A percentile compares a stretch with the other conserved stretches of the same genome.
Conservation (phyloP, 163 green algal species). For the Coccomyxa subellipsoidea region DNA sequence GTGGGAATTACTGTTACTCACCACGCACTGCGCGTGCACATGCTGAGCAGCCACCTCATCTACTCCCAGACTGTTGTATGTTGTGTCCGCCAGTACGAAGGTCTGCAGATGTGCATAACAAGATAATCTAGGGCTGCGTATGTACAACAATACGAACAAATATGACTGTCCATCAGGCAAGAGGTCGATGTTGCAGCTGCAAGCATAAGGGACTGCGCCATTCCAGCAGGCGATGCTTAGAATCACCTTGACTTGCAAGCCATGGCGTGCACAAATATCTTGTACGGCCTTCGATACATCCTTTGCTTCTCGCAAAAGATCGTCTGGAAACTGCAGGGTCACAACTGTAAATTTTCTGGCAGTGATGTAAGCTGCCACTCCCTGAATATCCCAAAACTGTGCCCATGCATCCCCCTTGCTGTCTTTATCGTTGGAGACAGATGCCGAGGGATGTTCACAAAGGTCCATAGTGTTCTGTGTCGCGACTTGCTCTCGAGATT, state of each 20-base stretch:
- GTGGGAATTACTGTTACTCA: no score
- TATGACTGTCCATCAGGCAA: no score
- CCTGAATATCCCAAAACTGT: constrained; percentile 23
- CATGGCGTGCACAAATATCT: constrained; percentile 7
- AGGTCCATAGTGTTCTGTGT: no score
- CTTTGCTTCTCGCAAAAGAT: constrained; percentile 48
- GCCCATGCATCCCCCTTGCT: no score
- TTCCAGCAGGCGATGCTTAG: no score
- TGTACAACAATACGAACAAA: no score
- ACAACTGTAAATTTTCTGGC: constrained; percentile 36
- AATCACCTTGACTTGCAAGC: constrained; percentile 16
- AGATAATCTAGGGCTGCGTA: no score
- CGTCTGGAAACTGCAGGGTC: constrained; percentile 77
- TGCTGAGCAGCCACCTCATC: constrained; percentile 92
- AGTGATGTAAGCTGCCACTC: constrained; percentile 46
- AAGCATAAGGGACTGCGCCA: no score
- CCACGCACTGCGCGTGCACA: constrained; percentile 72
- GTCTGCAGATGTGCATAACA: constrained; percentile 46
- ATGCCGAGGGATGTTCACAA: no score
- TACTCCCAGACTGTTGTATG: constrained; percentile 84
- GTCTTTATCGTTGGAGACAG: no score
- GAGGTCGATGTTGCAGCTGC: no score
- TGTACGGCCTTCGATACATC: constrained; percentile 40
- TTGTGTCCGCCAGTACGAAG: constrained; percentile 88
- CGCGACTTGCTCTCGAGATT: no score